These are phyloP conservation scores for Tetrapisispora namnaoensis DNA, from an alignment of 805 yeast species.

Conservation along the genomic window DNA sequence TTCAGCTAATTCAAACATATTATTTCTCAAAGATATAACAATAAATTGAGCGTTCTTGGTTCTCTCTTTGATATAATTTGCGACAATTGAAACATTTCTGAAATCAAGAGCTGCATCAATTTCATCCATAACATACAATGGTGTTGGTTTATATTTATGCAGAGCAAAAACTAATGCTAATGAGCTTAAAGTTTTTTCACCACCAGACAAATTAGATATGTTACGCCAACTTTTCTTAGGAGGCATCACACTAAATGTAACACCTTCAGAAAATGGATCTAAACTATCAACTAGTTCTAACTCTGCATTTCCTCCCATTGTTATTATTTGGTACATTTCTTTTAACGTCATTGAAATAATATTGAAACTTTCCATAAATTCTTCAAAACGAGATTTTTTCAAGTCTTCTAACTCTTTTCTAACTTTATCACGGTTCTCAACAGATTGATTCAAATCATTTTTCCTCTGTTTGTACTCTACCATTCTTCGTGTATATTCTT, in stretches of 20 bases:
- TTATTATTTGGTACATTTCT: slow-evolving; percentile 96
- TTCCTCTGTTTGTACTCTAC: slow-evolving; percentile 56
- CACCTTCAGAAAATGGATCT: slow-evolving; percentile 98
- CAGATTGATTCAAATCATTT: slow-evolving; percentile 57
- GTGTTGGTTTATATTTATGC: slow-evolving; percentile 94
- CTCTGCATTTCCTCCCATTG: slow-evolving; percentile 99
- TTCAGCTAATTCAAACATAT: slow-evolving; percentile 95
- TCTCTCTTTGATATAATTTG: slow-evolving; percentile 90
- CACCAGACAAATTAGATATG: slow-evolving; percentile 90
- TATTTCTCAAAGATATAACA: slow-evolving; percentile 89
- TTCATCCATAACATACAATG: slow-evolving; percentile 97
- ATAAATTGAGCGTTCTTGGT: slow-evolving; percentile 95
- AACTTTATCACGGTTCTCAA: slow-evolving; percentile 52
- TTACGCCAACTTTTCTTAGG: slow-evolving; percentile 98
- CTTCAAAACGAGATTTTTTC: slow-evolving; percentile 66
- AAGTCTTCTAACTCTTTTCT: slow-evolving; percentile 56
- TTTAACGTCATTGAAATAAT: slow-evolving; percentile 78
- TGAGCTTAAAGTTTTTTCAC: slow-evolving; percentile 92
- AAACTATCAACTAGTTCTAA: slow-evolving; percentile 88
- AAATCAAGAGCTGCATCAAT: slow-evolving; percentile 98
- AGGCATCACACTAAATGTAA: slow-evolving; percentile 95
- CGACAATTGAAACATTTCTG: slow-evolving; percentile 93
- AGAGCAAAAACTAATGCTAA: slow-evolving; percentile 92
- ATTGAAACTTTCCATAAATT: slow-evolving; percentile 89
- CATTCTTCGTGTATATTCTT: slow-evolving; percentile 63